Evolutionary conservation across 2,329 filamentous ascomycete species (phyloP), one percentile per base, ranked within the genome.

Genomic region (Cladosporium sp.): DNA sequence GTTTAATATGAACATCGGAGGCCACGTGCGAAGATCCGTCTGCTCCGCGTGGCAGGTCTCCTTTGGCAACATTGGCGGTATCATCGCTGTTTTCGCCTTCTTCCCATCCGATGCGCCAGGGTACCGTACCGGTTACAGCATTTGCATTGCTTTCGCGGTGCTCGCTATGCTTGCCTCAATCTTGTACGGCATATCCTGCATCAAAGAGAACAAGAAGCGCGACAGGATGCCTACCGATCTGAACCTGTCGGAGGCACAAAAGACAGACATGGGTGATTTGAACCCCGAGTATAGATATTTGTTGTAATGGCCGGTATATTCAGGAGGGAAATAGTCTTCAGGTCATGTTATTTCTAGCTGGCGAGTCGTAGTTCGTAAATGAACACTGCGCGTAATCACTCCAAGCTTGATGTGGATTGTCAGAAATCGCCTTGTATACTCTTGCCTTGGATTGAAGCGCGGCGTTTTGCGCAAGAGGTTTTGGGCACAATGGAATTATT

Each of bases 41-140:
- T 75, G 75, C 0, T 65, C 62, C 11, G 76, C 74, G 0, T 77
- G 72, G 72, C 75, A 78, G 53, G 45, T 57, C 40, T 53, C 55
- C 12, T 72, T 74, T 50, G 74, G 75, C 8, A 75, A 77, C 45
- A 72, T 73, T 25, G 73, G 73, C 6, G 74, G 75, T 1, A 77
- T 78, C 53, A 76, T 78, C 38, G 74, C 75, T 1, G 72, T 75
- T 1, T 79, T 70, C 49, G 66, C 71, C 1, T 78, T 79, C 62
- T 55, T 75, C 43, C 60, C 63, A 5, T 69, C 69, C 46, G 88
- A 95, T 63, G 78, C 79, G 2, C 88, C 87, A 0, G 61, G 67
- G 18, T 95, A 85, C 67, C 78, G 72, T 6, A 82, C 77, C 1
- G 91, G 90, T 0, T 94, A 93, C 68, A 78, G 77, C 48, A 89